Evolutionary conservation across 2,329 filamentous ascomycete genomes (phyloP), one percentile per base, ranked within the genome.

Genomic region (Penicillium sp.): DNA sequence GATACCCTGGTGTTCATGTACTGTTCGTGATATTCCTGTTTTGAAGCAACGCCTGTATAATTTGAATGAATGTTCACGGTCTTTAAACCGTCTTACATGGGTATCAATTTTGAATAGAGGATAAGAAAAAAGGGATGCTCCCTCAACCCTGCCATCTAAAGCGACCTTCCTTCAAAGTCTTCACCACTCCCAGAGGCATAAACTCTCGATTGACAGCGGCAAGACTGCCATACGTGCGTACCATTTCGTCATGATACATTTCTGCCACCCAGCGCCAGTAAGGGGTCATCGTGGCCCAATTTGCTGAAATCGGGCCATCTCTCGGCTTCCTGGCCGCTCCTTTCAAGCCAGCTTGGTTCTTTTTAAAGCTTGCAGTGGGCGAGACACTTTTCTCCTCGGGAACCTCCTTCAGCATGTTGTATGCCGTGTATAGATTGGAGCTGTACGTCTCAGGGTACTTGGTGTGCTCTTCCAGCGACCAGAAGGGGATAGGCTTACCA

Each of bases 191-290:
- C 40, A 76, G 50, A 2, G 74, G 74, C 61, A 76, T 69, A 31
- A 70, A 71, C 45, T 69, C 69, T 11, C 66, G 57, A 47, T 73
- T 71, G 10, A 75, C 73, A 11, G 73, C 70, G 4, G 69, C 68
- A 44, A 76, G 40, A 48, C 68, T 63, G 16, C 73, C 73, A 57
- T 74, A 76, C 20, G 63, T 69, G 25, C 63, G 60, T 25, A 74
- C 63, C 66, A 76, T 74, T 41, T 72, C 73, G 9, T 55, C 58
- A 35, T 70, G 64, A 46, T 76, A 76, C 40, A 75, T 48, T 51
- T 74, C 71, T 6, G 69, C 69, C 4, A 71, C 64, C 72, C 73
- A 75, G 47, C 64, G 65, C 72, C 74, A 76, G 49, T 76, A 76
- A 10, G 73, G 63, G 1, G 66, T 59, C 73, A 75, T 75, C 4